Base-by-base conservation (phyloP, 2,329 filamentous ascomycete genomes). In the Neoascochyta sp. region DNA sequence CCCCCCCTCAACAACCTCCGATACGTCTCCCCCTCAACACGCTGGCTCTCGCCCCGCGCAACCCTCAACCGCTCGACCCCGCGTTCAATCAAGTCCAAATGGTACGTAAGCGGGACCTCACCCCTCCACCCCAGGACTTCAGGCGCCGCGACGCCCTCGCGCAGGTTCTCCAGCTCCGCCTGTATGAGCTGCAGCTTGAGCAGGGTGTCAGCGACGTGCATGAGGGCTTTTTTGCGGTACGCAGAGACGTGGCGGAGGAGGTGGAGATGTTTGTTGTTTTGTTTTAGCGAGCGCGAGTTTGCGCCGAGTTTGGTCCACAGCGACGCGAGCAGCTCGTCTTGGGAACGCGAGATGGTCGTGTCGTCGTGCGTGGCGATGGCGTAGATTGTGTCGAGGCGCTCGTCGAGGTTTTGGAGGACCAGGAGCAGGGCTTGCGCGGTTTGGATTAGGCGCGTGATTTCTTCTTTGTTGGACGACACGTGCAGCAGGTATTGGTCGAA, bases 271-370 rank as follows among this genome's bases (percentile, higher is more conserved):
- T 69, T 65, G 31, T 79, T 70, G 37, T 83, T 74, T 41, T 78
- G 78, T 25, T 73, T 71, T 9, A 83, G 67, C 24, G 74, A 73
- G 11, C 67, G 64, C 17, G 70, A 68, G 56, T 89, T 86, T 12
- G 74, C 82, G 24, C 86, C 86, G 9, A 92, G 68, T 38, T 82
- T 74, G 0, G 81, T 84, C 82, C 85, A 88, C 7, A 92, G 67
- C 9, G 74, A 72, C 37, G 76, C 78, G 32, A 89, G 71, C 3
- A 87, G 71, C 36, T 85, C 76, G 33, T 81, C 78, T 22, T 78
- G 78, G 34, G 74, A 68, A 9, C 69, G 71, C 27, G 74, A 67
- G 15, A 82, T 71, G 29, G 69, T 70, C 31, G 76, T 65, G 24
- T 78, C 74, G 41, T 83, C 82, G 38, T 76, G 76, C 11, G 76